A percentile compares a stretch with the other conserved stretches of the same genome.
Conservation (phyloP, 139 green algal genomes). For the Chara braunii region DNA sequence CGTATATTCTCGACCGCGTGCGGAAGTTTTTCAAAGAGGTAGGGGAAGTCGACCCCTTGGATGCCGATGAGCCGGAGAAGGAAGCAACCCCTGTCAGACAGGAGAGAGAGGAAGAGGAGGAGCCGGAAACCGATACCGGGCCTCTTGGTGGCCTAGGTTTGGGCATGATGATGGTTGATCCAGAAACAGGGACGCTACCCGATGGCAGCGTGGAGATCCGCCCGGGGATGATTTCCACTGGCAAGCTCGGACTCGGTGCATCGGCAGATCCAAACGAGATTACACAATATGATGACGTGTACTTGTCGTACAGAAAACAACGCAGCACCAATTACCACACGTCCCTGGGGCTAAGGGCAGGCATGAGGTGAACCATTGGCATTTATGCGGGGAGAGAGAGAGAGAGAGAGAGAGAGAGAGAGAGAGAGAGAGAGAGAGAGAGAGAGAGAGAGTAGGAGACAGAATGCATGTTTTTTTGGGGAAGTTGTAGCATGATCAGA, state of each 20-base stretch:
- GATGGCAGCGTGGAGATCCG: constrained; percentile 23
- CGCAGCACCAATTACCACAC: constrained; percentile 33
- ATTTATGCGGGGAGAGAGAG: no score
- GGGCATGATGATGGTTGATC: constrained; percentile 25
- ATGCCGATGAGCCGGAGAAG: neutral
- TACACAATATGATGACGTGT: constrained; percentile 35
- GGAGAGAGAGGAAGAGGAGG: neutral
- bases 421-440: no score
- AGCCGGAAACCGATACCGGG: neutral
- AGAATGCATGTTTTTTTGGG: no score
- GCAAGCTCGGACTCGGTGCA: constrained; percentile 17
- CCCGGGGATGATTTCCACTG: neutral
- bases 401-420: no score
- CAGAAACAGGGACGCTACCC: constrained; percentile 26
- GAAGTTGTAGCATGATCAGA: no score
- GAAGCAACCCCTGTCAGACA: constrained; percentile 4
- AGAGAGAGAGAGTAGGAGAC: no score
- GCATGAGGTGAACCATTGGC: no score
- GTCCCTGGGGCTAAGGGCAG: constrained; percentile 15
- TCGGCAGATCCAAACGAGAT: constrained; percentile 6
- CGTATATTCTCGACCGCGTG: constrained; percentile 28
- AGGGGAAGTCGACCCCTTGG: constrained; percentile 26
- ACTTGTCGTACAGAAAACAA: constrained; percentile 21
- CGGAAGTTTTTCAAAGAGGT: constrained; percentile 19
- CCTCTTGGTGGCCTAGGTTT: neutral